These are phyloP conservation scores for Candida pini DNA, from an alignment of 805 yeast genomes.

Conservation along the genomic window DNA sequence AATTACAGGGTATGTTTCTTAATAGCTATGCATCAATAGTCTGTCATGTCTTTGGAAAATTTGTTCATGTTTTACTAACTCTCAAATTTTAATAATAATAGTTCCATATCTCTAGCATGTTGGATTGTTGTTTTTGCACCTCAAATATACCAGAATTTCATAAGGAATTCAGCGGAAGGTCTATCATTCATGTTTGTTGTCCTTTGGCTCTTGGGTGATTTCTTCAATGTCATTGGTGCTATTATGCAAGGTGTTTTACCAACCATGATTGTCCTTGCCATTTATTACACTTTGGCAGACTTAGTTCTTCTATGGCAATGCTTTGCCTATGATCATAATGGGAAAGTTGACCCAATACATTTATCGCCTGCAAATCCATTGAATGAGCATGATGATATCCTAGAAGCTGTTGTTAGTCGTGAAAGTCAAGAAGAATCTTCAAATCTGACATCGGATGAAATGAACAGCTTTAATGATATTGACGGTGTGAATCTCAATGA, in stretches of 20 bases:
- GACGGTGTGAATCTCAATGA: constrained; percentile 23
- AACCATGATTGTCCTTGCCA: constrained; percentile 88
- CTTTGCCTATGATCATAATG: constrained; percentile 64
- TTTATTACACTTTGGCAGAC: constrained; percentile 91
- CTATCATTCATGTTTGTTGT: constrained; percentile 79
- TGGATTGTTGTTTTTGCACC: constrained; percentile 99
- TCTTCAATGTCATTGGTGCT: constrained; percentile 90
- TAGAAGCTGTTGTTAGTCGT: constrained; percentile 52
- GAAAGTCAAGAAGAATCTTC: constrained; percentile 27
- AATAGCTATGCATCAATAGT: not conserved
- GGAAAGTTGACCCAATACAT: constrained; percentile 64
- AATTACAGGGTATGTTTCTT: constrained; percentile 45
- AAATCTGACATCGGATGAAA: constrained; percentile 16
- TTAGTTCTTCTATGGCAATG: constrained; percentile 80
- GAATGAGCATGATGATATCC: constrained; percentile 52
- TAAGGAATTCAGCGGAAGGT: constrained; percentile 83
- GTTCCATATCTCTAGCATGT: constrained; percentile 90
- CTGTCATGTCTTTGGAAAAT: no score
- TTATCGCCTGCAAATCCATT: constrained; percentile 87
- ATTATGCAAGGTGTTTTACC: constrained; percentile 85
- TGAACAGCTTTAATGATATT: constrained; percentile 27
- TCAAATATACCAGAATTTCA: constrained; percentile 87
- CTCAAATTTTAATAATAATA: no score
- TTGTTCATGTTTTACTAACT: no score
- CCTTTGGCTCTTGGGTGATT: constrained; percentile 90